Percentiles rank a stretch among this genome's conserved stretches.
phyloP scores from a whole-genome alignment of 169 alveolate genomes.

The Perkinsus chesapeaki region DNA sequence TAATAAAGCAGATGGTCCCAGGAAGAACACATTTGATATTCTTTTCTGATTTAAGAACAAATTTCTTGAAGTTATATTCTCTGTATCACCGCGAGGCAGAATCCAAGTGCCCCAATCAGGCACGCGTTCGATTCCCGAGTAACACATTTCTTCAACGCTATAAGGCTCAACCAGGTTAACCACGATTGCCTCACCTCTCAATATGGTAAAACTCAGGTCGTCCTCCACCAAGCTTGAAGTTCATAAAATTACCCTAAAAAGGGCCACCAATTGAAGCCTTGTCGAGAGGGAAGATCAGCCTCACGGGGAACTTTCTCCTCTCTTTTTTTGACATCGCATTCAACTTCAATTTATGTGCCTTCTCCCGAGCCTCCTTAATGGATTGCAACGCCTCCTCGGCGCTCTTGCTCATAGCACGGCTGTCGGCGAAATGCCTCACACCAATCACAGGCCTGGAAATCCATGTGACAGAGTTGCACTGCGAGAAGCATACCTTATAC shows the following conservation, averaged over 20 bases:
- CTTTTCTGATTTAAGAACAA: too few species aligned
- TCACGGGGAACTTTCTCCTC: not conserved
- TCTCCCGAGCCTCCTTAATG: not conserved
- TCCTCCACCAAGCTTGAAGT: not conserved
- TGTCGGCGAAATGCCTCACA: not conserved
- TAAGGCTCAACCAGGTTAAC: too few species aligned
- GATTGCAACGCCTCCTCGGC: not conserved
- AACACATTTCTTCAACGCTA: too few species aligned
- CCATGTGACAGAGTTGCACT: too few species aligned
- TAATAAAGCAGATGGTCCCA: too few species aligned
- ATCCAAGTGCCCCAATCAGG: too few species aligned
- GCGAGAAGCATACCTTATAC: too few species aligned
- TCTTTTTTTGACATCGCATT: not conserved
- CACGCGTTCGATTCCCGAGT: too few species aligned
- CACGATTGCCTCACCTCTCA: not conserved
- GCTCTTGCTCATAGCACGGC: not conserved
- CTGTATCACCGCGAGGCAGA: too few species aligned
- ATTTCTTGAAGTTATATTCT: too few species aligned
- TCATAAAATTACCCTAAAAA: not conserved
- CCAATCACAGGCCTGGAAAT: too few species aligned
- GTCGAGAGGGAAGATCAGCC: not conserved
- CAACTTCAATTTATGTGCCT: not conserved
- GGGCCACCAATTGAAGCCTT: not conserved
- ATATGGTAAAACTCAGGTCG: not conserved
- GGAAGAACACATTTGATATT: too few species aligned